Conservation (phyloP, 1,284 basidiomycete species). For the Naganishia albida region DNA sequence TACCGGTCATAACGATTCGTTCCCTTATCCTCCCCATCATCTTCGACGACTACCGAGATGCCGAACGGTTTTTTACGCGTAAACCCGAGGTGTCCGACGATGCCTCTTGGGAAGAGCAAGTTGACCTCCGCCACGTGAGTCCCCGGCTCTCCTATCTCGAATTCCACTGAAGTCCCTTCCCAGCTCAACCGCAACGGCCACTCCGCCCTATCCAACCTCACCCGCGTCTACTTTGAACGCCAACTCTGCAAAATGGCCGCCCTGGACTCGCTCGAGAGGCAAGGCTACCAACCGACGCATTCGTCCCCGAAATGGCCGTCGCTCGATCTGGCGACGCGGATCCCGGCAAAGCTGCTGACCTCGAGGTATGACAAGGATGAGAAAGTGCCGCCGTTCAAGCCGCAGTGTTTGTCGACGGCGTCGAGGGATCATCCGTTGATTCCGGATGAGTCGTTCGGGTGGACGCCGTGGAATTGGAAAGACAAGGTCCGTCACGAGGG, state of each 20-base stretch:
- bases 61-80: slow-evolving; percentile 18
- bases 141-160: too few relatives aligned
- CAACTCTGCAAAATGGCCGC: slow-evolving; percentile 50
- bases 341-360: slow-evolving; percentile 15
- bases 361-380: slow-evolving; percentile 24
- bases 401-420: slow-evolving; percentile 46
- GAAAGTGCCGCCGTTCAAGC: slow-evolving; percentile 37
- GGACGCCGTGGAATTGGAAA: slow-evolving; percentile 48
- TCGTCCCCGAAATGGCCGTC: slow-evolving; percentile 14
- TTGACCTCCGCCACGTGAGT: slow-evolving; percentile 15
- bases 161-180: neutral
- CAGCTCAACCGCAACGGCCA: slow-evolving; percentile 40
- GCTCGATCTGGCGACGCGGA: slow-evolving; percentile 1
- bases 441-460: slow-evolving; percentile 37
- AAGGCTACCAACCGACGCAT: slow-evolving; percentile 17
- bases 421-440: slow-evolving; percentile 39
- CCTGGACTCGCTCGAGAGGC: slow-evolving; percentile 33
- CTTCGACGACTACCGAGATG: slow-evolving; percentile 21
- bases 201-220: slow-evolving; percentile 41
- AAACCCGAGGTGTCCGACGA: neutral
- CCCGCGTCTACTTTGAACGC: slow-evolving; percentile 44
- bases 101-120: neutral
- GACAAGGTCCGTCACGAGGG: slow-evolving; percentile 37
- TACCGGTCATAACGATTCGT: slow-evolving; percentile 21
- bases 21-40: slow-evolving; percentile 25